Percentiles rank a stretch among this genome's conserved stretches.
Conservation (phyloP, 192 early-diverging fungal genomes). For the Coemansia erecta region DNA sequence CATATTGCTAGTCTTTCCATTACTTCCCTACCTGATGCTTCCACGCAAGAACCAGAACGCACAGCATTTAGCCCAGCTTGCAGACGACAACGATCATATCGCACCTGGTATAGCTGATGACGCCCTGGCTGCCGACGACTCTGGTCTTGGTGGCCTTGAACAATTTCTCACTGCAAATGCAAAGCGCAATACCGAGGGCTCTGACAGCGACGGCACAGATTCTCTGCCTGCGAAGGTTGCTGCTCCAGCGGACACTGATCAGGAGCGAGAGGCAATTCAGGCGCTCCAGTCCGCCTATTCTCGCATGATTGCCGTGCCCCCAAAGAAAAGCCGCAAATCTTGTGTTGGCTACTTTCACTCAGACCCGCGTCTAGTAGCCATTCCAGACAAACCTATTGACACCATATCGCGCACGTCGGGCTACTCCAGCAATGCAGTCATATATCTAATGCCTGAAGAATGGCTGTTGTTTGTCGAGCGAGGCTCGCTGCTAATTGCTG, state of each 20-base stretch:
- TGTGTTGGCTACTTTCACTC: slow-evolving; percentile 14
- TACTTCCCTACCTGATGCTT: too few species aligned
- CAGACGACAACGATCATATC: not conserved
- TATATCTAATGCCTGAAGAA: slow-evolving; percentile 33
- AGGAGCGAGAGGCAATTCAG: slow-evolving; percentile 12
- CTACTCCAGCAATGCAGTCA: slow-evolving; percentile 1
- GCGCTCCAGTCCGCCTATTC: slow-evolving; percentile 18
- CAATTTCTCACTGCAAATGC: slow-evolving; percentile 9
- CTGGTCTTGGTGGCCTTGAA: slow-evolving; percentile 7
- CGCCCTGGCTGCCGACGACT: slow-evolving; percentile 3
- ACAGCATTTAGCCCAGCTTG: too few species aligned
- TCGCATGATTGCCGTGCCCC: slow-evolving; percentile 26
- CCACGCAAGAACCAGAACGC: too few species aligned
- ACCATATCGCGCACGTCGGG: slow-evolving; percentile 29
- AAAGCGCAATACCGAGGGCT: not conserved
- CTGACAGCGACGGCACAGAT: not conserved
- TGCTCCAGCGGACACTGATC: slow-evolving; percentile 13
- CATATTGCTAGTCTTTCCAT: too few species aligned
- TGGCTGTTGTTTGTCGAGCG: slow-evolving; percentile 40
- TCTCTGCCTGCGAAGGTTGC: slow-evolving; percentile 15
- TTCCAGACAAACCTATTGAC: slow-evolving; percentile 20
- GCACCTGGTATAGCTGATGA: not conserved
- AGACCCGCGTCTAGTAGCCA: slow-evolving; percentile 5
- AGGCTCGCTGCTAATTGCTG: slow-evolving; percentile 15
- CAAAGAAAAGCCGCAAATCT: slow-evolving; percentile 19